Conservation (phyloP, 2,329 filamentous ascomycete genomes). For the Sphaerulina musiva region DNA sequence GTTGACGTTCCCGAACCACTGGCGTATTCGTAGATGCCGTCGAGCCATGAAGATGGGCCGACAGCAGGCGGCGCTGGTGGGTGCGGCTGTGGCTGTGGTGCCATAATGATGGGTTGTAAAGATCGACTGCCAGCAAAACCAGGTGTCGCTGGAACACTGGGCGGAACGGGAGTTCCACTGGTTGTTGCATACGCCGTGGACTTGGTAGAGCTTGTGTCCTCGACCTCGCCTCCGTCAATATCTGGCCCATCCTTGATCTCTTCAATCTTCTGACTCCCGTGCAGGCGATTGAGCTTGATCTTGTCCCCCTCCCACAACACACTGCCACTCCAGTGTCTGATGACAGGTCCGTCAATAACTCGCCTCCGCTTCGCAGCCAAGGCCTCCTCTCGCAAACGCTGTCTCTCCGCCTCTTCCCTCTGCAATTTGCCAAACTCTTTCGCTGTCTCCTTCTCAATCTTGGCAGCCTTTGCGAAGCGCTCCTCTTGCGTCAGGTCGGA, state of each 20-base stretch:
- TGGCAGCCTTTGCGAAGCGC: conserved; percentile 41
- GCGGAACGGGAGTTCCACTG: conserved; percentile 3
- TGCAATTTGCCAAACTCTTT: conserved; percentile 89
- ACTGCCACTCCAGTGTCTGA: conserved; percentile 90
- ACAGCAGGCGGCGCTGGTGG: conserved; percentile 14
- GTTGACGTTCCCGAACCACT: conserved; percentile 10
- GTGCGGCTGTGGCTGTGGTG: neutral
- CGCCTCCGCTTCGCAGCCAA: conserved; percentile 82
- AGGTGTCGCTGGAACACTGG: conserved; percentile 11
- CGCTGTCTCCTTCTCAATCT: conserved; percentile 74
- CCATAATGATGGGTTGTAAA: neutral
- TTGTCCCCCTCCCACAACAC: conserved; percentile 73
- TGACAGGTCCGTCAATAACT: conserved; percentile 78
- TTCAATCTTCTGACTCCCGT: conserved; percentile 26
- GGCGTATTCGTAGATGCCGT: conserved; percentile 43
- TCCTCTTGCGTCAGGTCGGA: conserved; percentile 82
- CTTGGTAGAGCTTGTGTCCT: conserved; percentile 1
- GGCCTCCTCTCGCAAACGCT: conserved; percentile 74
- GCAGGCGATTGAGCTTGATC: conserved; percentile 50
- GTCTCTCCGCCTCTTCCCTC: conserved; percentile 79
- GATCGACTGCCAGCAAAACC: conserved; percentile 12
- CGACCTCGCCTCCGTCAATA: conserved; percentile 45
- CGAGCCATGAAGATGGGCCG: conserved; percentile 34
- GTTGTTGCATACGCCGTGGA: conserved; percentile 7
- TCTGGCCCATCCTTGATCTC: conserved; percentile 20